Base-by-base conservation (phyloP, 352 stramenopile genomes). In the Phytophthora cryptogea region DNA sequence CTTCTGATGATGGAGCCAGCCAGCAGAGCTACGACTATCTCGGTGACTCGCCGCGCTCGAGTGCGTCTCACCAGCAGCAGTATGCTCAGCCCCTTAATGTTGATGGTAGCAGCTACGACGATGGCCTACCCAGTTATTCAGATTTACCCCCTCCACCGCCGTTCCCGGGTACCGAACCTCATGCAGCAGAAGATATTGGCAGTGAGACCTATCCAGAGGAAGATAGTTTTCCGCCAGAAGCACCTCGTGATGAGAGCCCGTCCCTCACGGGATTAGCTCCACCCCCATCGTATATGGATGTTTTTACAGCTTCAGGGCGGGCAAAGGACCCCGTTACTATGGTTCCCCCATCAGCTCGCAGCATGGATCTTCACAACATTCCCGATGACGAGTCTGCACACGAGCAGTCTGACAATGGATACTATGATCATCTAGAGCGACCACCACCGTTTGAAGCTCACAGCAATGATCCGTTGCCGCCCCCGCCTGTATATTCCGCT, bases 231-330 rank as follows among this genome's bases (percentile, higher is more conserved):
- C 50, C 54, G n/a, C 45, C 68, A 11, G 59, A 70, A 7, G 41
- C 48, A 5, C 14, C 39, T 23, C 42, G 42, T 28, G 54, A 73
- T 37, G 68, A 68, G 39, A 67, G 66, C 11, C 61, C 61, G 35
- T 67, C 54, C 23, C 60, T 70, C 11, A 65, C 65, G 26, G 57
- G 48, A 23, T 33, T 85, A 16, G 65, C 70, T 5, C 73, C 80
- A 35, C 78, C 78, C 26, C 77, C 80, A 5, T 56, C 73, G 7
- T 89, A 89, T 63, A 59, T 73, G 49, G 73, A 85, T 41, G 60
- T 85, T 5, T 84, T 84, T 49, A 84, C 74, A 13, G 54, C 72
- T 33, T 80, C 71, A 27, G 74, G 74, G 14, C 61, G 70, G 17
- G 54, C 58, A 1, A 72, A 72, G n/a, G 72, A 73, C 39, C 33